A percentile compares a stretch with the other conserved stretches of the same genome.
Conservation (phyloP, 2,329 filamentous ascomycete species). For the Curvularia hawaiiensis region DNA sequence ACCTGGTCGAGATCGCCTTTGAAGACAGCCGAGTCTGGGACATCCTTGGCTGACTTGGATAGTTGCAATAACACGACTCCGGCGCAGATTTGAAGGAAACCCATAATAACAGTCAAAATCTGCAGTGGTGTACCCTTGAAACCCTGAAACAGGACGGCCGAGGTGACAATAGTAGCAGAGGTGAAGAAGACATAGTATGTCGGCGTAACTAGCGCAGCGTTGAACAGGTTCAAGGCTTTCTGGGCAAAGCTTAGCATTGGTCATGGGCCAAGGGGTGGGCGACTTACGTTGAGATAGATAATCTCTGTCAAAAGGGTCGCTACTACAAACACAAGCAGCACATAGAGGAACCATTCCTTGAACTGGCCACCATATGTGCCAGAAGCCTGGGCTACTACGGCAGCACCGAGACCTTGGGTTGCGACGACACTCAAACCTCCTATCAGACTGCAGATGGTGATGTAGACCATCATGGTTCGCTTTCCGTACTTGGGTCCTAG, state of each 20-base stretch:
- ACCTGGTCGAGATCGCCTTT: constrained; percentile 93
- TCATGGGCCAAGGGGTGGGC: constrained; percentile 1
- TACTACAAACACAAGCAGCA: constrained; percentile 88
- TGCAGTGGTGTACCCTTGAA: constrained; percentile 84
- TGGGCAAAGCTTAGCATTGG: constrained; percentile 48
- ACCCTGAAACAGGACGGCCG: constrained; percentile 87
- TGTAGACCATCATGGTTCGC: constrained; percentile 96
- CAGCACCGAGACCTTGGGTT: constrained; percentile 89
- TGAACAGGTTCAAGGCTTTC: constrained; percentile 99
- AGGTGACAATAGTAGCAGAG: constrained; percentile 91
- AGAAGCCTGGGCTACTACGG: constrained; percentile 83
- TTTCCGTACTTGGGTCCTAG: constrained; percentile 88
- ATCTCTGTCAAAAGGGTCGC: constrained; percentile 91
- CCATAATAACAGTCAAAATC: constrained; percentile 89
- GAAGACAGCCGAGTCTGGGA: constrained; percentile 91
- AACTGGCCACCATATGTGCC: constrained; percentile 78
- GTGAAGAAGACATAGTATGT: constrained; percentile 99
- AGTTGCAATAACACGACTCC: constrained; percentile 92
- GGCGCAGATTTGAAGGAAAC: constrained; percentile 91
- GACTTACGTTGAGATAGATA: constrained; percentile 88
- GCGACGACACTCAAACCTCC: constrained; percentile 94
- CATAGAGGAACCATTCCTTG: constrained; percentile 96
- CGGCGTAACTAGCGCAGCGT: constrained; percentile 93
- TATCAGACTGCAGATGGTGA: constrained; percentile 93
- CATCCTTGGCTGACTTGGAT: constrained; percentile 98